Base-by-base conservation (phyloP, 179 eudicot genomes). In the Actinidia chinensis region DNA sequence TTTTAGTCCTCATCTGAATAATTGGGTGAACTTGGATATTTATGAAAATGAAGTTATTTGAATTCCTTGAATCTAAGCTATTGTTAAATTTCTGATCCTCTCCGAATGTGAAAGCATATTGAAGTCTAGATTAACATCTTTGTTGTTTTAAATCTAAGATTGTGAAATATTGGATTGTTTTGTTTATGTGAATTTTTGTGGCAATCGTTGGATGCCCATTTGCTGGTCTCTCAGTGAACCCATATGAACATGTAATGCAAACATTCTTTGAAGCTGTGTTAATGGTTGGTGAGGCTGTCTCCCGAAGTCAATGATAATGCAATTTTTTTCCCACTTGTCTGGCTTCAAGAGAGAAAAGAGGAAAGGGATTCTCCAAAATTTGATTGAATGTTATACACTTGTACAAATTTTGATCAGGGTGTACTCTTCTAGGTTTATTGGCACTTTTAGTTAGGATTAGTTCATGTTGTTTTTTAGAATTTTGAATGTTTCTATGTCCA, bases 221-320 rank as follows among this genome's bases (percentile, higher is more conserved):
- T 68, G 33, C 56, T 18, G 10, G 25, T 56, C 13, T 60, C 44
- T 28, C 20, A 64, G 22, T 64, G 68, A 64, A 11, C 44, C 44
- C 68, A 28, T n/a, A 28, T n/a, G 20, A 36, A 28, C 18, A 33
- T 64, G 44, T 64, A 13, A 5, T 12, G 4, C 25, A 48, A 13
- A 23, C 58, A 18, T 71, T 71, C 60, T 71, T 33, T 71, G 59
- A 25, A 69, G 55, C n/a, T 25, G 40, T 36, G 40, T 36, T 36
- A 13, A 46, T 33, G 22, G 23, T 60, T 47, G 46, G 55, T 75
- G 46, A 75, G 54, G 54, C 46, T 60, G 23, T 75, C 70, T 60
- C 8, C 43, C 2, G 58, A 47, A 14, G 50, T n/a, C 47, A 40
- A 11, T 23, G 10, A 60, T 74, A 9, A 40, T n/a, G 17, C 17